Evolutionary conservation across 2,329 filamentous ascomycete species (phyloP), one percentile per base, ranked within the genome.

Genomic region (Neobulgaria alba): DNA sequence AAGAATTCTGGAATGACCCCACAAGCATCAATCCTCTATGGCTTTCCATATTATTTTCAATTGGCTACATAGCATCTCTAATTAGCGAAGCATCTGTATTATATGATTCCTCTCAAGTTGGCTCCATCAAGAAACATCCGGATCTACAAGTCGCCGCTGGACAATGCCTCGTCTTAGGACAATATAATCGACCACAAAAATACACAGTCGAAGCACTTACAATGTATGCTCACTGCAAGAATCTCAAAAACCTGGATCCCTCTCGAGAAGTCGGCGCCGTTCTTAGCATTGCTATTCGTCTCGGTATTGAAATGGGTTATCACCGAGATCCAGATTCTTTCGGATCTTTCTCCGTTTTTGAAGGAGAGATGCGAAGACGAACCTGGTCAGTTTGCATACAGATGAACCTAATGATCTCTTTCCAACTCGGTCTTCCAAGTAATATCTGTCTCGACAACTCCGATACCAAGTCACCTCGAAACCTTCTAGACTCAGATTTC

Each of bases 221-320:
- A 10, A 37, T 57, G 33, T 55, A 55, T 35, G 45, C 35, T 3
- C 51, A 57, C 12, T 48, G 43, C 26, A 56, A 54, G 38, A 52
- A 50, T 34, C 34, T 58, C 12, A 38, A 39, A 35, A 54, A 39
- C 18, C 46, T 55, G 14, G 55, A 57, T 37, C 48, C 53, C 1
- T 53, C 48, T 32, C 48, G 48, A 16, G 51, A 56, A 42, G 47
- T 42, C 15, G 55, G 54, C 8, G 38, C 48, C 12, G 46, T 59
- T 17, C 37, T 54, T n/a, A 43, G 48, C 10, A 52, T 54, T 41
- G 42, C 52, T 19, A 41, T 53, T 9, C 48, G 54, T 10, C 37
- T 58, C 41, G 53, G 53, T 4, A 54, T 50, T 33, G 49, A 50
- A 29, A 52, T 56, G 51, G 56, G 56, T 9, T 59, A 59, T 32